Percentiles rank a stretch among this genome's conserved stretches.
These are phyloP conservation scores for Pichia kluyveri DNA, from an alignment of 805 yeast species.

Conservation along the genomic window DNA sequence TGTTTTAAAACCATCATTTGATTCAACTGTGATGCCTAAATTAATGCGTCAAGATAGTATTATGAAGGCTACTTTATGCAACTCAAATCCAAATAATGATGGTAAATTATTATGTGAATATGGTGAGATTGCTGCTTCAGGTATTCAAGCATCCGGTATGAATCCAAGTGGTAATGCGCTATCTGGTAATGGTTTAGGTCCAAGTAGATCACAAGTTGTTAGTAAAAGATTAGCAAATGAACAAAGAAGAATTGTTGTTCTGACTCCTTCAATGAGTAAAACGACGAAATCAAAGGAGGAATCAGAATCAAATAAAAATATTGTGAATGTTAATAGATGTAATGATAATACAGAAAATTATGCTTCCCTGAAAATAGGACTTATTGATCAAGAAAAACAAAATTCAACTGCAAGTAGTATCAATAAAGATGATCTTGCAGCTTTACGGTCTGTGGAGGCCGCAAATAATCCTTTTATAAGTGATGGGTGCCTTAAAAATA, in stretches of 20 bases:
- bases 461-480: conserved; percentile 3
- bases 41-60: conserved; percentile 14
- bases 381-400: neutral
- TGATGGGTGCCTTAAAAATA: neutral
- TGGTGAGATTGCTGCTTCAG: conserved; percentile 56
- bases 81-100: conserved; percentile 8
- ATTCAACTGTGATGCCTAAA: conserved; percentile 13
- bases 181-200: conserved; percentile 49
- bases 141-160: conserved; percentile 27
- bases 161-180: conserved; percentile 16
- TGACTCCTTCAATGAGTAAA: conserved; percentile 1
- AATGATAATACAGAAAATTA: neutral
- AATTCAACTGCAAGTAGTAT: neutral
- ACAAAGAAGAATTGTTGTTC: conserved; percentile 12
- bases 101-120: conserved; percentile 28
- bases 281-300: neutral
- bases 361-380: neutral
- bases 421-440: conserved; percentile 7
- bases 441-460: conserved; percentile 10
- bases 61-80: neutral
- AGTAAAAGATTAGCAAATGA: conserved; percentile 38
- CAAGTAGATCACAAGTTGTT: conserved; percentile 47
- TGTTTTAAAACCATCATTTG: neutral
- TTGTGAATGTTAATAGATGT: neutral
- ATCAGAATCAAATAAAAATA: neutral